Evolutionary conservation across 768 basidiomycete species (phyloP).

Genomic region (Crucibulum laeve): DNA sequence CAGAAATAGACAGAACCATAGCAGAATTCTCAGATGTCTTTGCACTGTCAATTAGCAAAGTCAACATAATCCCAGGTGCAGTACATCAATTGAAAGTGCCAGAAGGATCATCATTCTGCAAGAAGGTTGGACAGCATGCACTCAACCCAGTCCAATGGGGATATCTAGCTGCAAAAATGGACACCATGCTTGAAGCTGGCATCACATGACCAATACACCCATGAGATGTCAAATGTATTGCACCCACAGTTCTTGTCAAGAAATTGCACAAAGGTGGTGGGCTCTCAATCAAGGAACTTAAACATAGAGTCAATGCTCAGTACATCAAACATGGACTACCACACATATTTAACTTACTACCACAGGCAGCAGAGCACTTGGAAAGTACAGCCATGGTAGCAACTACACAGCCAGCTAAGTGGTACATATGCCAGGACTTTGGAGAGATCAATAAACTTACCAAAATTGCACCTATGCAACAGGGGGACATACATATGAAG

Average conservation of each 20-base stretch:
- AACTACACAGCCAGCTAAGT: slow-evolving; percentile 9
- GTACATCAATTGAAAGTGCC: slow-evolving; percentile 29
- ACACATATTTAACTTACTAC: slow-evolving; percentile 15
- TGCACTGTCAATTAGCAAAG: slow-evolving; percentile 32
- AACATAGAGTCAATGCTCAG: slow-evolving; percentile 25
- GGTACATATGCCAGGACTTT: slow-evolving; percentile 35
- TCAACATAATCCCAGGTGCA: slow-evolving; percentile 21
- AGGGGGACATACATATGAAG: slow-evolving; percentile 33
- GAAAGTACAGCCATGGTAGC: not conserved
- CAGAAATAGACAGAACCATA: slow-evolving; percentile 15
- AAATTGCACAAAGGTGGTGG: slow-evolving; percentile 28
- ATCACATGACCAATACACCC: slow-evolving; percentile 25
- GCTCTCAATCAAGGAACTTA: slow-evolving; percentile 25
- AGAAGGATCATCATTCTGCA: slow-evolving; percentile 19
- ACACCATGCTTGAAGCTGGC: slow-evolving; percentile 26
- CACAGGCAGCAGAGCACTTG: slow-evolving; percentile 7
- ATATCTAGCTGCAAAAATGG: slow-evolving; percentile 23
- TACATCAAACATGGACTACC: slow-evolving; percentile 19
- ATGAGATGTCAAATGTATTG: slow-evolving; percentile 27
- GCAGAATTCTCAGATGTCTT: slow-evolving; percentile 31
- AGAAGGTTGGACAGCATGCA: slow-evolving; percentile 24
- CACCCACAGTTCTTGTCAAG: slow-evolving; percentile 26
- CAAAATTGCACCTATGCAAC: slow-evolving; percentile 22
- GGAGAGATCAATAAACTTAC: slow-evolving; percentile 25
- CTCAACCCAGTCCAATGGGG: slow-evolving; percentile 24